Conservation (phyloP, 495 filamentous ascomycete genomes). For the Lasiosphaeris hirsuta region DNA sequence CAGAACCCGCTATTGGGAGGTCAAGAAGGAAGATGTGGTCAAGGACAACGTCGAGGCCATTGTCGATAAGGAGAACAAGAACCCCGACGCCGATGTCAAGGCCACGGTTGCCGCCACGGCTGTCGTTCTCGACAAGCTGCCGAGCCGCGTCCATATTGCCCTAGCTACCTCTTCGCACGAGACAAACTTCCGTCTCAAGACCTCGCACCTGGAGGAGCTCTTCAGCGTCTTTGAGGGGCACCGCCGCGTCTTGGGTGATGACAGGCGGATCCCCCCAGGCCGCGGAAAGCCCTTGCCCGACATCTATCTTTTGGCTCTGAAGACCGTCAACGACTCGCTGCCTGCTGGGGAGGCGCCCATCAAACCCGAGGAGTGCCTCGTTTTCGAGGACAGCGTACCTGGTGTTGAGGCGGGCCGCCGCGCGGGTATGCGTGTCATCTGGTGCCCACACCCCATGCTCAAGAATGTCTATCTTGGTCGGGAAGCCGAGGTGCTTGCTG, state of each 20-base stretch:
- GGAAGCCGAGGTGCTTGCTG: constrained; percentile 81
- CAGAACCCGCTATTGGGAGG: constrained; percentile 43
- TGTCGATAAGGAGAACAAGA: constrained; percentile 13
- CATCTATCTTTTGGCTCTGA: constrained; percentile 85
- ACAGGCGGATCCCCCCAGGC: constrained; percentile 71
- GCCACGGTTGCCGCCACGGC: constrained; percentile 4
- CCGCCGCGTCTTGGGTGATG: constrained; percentile 80
- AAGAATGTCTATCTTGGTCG: constrained; percentile 69
- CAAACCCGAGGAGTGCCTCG: constrained; percentile 80
- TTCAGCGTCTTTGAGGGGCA: constrained; percentile 68
- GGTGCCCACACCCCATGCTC: constrained; percentile 83
- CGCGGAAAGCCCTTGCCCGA: constrained; percentile 91
- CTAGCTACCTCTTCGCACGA: constrained; percentile 76
- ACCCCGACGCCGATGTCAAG: not conserved
- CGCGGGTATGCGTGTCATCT: constrained; percentile 93
- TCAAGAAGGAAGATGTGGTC: constrained; percentile 10
- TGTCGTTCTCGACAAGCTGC: constrained; percentile 16
- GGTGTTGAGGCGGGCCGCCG: constrained; percentile 88
- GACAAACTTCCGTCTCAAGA: constrained; percentile 76
- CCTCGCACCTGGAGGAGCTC: constrained; percentile 64
- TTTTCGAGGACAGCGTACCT: constrained; percentile 93
- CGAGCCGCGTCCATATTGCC: constrained; percentile 68
- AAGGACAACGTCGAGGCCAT: constrained; percentile 10
- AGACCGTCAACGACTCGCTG: constrained; percentile 75
- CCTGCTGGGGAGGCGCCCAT: constrained; percentile 64